Evolutionary conservation across 129 eudicot species (phyloP).

Genomic region (Deinandra increscens): DNA sequence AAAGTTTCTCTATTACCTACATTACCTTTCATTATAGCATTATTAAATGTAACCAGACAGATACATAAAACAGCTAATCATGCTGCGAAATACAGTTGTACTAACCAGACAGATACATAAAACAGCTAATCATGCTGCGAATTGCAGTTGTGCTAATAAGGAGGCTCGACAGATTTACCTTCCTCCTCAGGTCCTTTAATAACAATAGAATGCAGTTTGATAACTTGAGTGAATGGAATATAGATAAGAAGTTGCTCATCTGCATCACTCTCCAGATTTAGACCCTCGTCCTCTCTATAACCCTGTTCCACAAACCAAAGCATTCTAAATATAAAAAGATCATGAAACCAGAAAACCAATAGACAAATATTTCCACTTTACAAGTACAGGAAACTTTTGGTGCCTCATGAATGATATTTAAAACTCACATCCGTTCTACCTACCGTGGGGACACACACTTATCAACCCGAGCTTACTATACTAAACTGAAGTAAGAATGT

Average conservation of each 20-base stretch:
- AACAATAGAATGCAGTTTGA: slow-evolving; percentile 78
- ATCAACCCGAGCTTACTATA: neutral
- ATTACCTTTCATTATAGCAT: neutral
- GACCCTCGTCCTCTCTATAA: slow-evolving; percentile 92
- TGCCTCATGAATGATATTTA: neutral
- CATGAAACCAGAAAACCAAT: neutral
- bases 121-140: neutral
- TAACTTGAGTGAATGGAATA: slow-evolving; percentile 81
- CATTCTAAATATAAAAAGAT: neutral
- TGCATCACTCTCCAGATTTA: slow-evolving; percentile 90
- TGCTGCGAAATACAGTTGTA: neutral
- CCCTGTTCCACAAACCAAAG: slow-evolving; percentile 44
- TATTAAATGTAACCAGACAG: neutral
- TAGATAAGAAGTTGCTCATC: slow-evolving; percentile 94
- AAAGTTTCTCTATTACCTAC: slow-evolving; percentile 1
- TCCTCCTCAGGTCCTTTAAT: slow-evolving; percentile 87
- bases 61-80: neutral
- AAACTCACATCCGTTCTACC: neutral
- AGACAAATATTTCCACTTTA: neutral
- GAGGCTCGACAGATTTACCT: slow-evolving; percentile 39
- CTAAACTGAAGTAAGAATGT: neutral
- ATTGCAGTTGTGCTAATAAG: neutral
- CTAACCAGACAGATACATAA: neutral
- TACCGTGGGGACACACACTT: neutral
- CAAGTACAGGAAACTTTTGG: neutral